phyloP scores from a whole-genome alignment of 805 yeast genomes.

The Yamadazyma kitorensis region DNA sequence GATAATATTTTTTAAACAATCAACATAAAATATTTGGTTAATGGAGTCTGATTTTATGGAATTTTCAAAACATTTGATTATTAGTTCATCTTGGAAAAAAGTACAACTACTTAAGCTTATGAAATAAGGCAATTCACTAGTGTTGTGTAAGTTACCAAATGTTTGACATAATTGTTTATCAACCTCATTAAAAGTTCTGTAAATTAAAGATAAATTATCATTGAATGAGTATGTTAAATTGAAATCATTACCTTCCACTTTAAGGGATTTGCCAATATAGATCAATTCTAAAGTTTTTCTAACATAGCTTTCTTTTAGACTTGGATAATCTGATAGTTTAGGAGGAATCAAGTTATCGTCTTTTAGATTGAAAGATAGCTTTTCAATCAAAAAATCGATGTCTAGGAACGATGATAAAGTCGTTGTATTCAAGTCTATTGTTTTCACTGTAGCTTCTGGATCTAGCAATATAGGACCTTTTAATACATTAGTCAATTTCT shows the following conservation, averaged over 20 bases:
- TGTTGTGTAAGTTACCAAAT: conserved; percentile 15
- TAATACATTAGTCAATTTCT: conserved; percentile 59
- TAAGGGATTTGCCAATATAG: conserved; percentile 21
- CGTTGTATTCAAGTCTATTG: conserved; percentile 52
- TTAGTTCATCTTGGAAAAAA: conserved; percentile 38
- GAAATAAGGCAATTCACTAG: conserved; percentile 24
- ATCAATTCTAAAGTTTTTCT: conserved; percentile 55
- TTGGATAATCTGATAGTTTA: conserved; percentile 23
- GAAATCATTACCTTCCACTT: conserved; percentile 24
- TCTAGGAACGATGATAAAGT: conserved; percentile 57
- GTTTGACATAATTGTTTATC: conserved; percentile 33
- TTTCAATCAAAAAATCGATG: conserved; percentile 47
- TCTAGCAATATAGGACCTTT: conserved; percentile 59
- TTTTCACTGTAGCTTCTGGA: conserved; percentile 46
- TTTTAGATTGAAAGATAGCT: conserved; percentile 42
- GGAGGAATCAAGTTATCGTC: conserved; percentile 47
- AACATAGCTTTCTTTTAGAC: conserved; percentile 47
- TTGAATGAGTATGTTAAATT: conserved; percentile 26
- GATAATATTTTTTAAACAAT: conserved; percentile 26
- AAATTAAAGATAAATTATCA: conserved; percentile 32
- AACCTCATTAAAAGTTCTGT: conserved; percentile 32
- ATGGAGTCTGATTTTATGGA: conserved; percentile 30
- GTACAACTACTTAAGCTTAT: conserved; percentile 28
- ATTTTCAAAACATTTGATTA: conserved; percentile 39
- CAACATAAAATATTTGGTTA: conserved; percentile 36